Evolutionary conservation across 768 basidiomycete species (phyloP).

Genomic region (Naganishia vaughanmartiniae): DNA sequence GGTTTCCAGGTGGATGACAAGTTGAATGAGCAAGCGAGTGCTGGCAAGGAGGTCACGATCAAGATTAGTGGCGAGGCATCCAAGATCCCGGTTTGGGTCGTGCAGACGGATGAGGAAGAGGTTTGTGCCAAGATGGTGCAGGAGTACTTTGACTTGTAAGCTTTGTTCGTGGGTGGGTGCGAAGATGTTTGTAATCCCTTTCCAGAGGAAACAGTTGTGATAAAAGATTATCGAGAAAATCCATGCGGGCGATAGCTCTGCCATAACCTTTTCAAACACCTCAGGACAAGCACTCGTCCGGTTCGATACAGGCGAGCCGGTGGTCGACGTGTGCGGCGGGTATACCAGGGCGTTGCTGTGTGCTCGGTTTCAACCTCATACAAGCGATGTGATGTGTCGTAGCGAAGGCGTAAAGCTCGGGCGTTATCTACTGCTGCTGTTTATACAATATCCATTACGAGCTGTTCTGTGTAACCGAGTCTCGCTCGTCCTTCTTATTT

Average conservation of each 20-base stretch:
- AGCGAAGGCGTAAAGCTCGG: background rate
- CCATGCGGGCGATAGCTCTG: too few species aligned
- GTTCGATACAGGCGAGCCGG: too few species aligned
- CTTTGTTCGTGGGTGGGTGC: background rate
- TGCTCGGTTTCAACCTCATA: background rate
- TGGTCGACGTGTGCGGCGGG: too few species aligned
- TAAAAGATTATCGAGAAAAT: background rate
- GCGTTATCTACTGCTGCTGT: background rate
- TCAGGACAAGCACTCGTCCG: background rate
- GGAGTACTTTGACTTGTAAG: constrained; percentile 23
- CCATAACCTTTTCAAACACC: too few species aligned
- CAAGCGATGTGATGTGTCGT: background rate
- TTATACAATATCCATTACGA: background rate
- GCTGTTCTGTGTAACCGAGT: constrained; percentile 61
- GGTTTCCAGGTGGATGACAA: constrained; percentile 62
- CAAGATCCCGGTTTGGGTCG: constrained; percentile 50
- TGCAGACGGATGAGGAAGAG: constrained; percentile 54
- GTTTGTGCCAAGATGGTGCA: constrained; percentile 31
- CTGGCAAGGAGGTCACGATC: constrained; percentile 39
- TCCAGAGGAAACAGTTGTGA: background rate
- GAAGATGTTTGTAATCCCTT: background rate
- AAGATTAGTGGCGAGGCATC: constrained; percentile 46
- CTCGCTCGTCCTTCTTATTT: constrained; percentile 28
- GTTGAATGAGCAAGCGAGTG: constrained; percentile 56
- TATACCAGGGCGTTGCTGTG: too few species aligned